phyloP scores from a whole-genome alignment of 2,329 filamentous ascomycete species.

The Thelonectria rubi region DNA sequence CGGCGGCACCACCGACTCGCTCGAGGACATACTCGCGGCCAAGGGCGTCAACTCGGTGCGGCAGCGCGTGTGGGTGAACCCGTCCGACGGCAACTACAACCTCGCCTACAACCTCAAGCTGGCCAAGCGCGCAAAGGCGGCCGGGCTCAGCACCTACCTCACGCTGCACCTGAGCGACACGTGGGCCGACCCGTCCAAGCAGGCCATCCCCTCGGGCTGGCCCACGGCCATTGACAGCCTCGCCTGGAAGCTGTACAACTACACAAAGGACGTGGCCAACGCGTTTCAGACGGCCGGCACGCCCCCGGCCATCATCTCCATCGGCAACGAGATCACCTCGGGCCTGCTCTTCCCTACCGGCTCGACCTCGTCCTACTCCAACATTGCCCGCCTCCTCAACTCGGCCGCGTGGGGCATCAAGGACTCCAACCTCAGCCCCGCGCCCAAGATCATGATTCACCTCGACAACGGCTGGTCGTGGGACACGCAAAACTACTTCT shows the following conservation, averaged over 20 bases:
- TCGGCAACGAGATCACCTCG: slow-evolving; percentile 77
- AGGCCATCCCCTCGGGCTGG: slow-evolving; percentile 72
- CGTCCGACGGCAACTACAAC: slow-evolving; percentile 70
- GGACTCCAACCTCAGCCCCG: slow-evolving; percentile 63
- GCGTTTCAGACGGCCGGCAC: slow-evolving; percentile 65
- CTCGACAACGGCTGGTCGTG: slow-evolving; percentile 81
- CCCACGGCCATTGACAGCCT: slow-evolving; percentile 66
- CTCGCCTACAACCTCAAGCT: slow-evolving; percentile 75
- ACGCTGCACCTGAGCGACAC: slow-evolving; percentile 75
- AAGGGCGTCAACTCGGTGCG: slow-evolving; percentile 75
- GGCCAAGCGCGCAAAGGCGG: slow-evolving; percentile 70
- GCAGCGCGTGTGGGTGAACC: slow-evolving; percentile 77
- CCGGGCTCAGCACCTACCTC: slow-evolving; percentile 68
- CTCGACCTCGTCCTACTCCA: slow-evolving; percentile 61
- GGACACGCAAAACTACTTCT: slow-evolving; percentile 72
- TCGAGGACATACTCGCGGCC: slow-evolving; percentile 70
- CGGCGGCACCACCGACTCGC: slow-evolving; percentile 59
- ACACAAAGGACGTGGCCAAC: slow-evolving; percentile 70
- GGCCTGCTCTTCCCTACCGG: slow-evolving; percentile 74
- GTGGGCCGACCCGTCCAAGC: slow-evolving; percentile 74
- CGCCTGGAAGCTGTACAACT: slow-evolving; percentile 71
- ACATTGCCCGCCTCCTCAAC: slow-evolving; percentile 71
- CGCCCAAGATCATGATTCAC: slow-evolving; percentile 77
- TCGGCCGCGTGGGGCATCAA: slow-evolving; percentile 72
- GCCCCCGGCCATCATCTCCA: slow-evolving; percentile 69